Base-by-base conservation (phyloP, 139 green algal genomes). In the Asterochloris erici region DNA sequence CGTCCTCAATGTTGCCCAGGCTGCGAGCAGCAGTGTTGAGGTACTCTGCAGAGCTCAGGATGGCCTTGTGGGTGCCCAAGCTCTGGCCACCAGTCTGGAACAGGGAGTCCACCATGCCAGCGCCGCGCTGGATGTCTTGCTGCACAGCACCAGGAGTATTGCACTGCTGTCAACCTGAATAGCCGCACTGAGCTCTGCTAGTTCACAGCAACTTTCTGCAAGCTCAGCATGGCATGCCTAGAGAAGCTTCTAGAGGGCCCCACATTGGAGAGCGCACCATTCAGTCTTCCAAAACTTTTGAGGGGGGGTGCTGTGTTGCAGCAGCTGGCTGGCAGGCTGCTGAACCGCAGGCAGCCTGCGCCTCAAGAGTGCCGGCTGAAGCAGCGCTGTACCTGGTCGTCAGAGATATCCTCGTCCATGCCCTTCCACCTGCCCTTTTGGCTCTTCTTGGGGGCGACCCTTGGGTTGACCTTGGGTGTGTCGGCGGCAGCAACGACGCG, bases 61-160 rank as follows among this genome's bases (percentile, higher is more conserved):
- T 89, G 70, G 95, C 93, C 84, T 98, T 98, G 86, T 96, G 90
- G 74, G 95, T 99, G 83, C 96, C 95, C 28, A 81, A 90, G 15
- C 80, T 63, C 74, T 92, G 94, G n/a, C 73, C 54, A 54, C 54
- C 82, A 78, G 95, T 96, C 93, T 98, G 95, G 94, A 98, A 99
- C 81, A 98, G 88, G 54, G 83, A 83, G 87, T 98, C 96, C 14
- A 99, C 94, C 95, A 99, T 98, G 77, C 92, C 79, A 79, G 92
- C 89, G 60, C 94, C 96, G 83, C 97, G 94, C 11, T 89, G 81
- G 86, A 99, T 99, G 91, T 99, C 97, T 93, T 98, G 92, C 94
- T 98, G 91, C 87, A 82, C 12, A 19, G 71, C 47, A 61, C n/a
- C 16, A 71, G 17, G 14, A 73, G 29, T 11, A 71, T 1, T 26